Percentiles rank a stretch among this genome's conserved stretches.
Conservation (phyloP, 768 basidiomycete species). For the Dentipellis sp. region DNA sequence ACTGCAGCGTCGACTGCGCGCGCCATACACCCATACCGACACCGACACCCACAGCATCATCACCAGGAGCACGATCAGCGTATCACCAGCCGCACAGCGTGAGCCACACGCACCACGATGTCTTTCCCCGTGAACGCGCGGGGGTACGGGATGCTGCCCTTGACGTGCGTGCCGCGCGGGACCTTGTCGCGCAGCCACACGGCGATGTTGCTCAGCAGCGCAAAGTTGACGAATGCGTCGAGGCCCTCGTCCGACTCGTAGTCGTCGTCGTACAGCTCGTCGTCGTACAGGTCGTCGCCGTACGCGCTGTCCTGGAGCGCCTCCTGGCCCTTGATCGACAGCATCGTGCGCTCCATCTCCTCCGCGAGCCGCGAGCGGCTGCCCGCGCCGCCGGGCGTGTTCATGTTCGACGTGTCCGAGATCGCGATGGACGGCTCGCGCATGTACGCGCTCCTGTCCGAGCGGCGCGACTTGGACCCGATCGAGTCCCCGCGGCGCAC, state of each 20-base stretch:
- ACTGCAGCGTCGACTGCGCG: slow-evolving; percentile 75
- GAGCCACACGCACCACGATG: slow-evolving; percentile 60
- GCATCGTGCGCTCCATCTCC: slow-evolving; percentile 9
- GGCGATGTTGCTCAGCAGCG: slow-evolving; percentile 81
- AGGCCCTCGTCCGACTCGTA: slow-evolving; percentile 37
- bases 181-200: slow-evolving; percentile 87
- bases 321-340: slow-evolving; percentile 24
- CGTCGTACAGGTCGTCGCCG: slow-evolving; percentile 39
- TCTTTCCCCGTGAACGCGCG: slow-evolving; percentile 91
- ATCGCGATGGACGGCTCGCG: slow-evolving; percentile 1
- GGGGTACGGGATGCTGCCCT: slow-evolving; percentile 88
- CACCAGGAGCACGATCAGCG: not conserved
- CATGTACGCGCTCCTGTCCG: not conserved
- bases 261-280: slow-evolving; percentile 41
- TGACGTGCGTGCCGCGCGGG: slow-evolving; percentile 77
- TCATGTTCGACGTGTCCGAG: not conserved
- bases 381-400: slow-evolving; percentile 2
- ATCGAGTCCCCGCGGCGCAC: slow-evolving; percentile 3
- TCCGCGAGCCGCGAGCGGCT: slow-evolving; percentile 12
- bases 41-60: too few relatives aligned
- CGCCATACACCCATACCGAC: too few relatives aligned
- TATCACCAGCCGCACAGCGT: not conserved
- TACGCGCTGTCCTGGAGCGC: slow-evolving; percentile 28
- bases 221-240: slow-evolving; percentile 83
- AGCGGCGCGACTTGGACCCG: not conserved